Conservation (phyloP, 306 rosid genomes). For the Bauhinia variegata region DNA sequence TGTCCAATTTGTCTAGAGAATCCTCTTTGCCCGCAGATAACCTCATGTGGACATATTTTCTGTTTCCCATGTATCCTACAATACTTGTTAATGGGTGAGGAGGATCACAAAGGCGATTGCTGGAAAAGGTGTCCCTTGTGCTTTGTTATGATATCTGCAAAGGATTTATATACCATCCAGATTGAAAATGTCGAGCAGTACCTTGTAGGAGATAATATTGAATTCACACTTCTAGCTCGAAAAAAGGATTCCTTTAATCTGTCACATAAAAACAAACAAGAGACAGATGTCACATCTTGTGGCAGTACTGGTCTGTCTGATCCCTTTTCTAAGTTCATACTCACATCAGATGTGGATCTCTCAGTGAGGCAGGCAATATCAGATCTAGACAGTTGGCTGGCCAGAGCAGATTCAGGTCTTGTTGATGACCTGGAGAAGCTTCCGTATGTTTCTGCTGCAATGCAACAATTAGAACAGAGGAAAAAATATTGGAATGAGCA, state of each 20-base stretch:
- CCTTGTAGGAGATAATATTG: conserved; percentile 69
- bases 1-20: conserved; percentile 96
- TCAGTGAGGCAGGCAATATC: conserved; percentile 79
- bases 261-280: conserved; percentile 53
- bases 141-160: conserved; percentile 80
- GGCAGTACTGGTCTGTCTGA: conserved; percentile 47
- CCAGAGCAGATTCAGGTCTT: conserved; percentile 81
- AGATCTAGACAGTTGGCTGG: conserved; percentile 92
- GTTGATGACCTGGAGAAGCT: conserved; percentile 94
- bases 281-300: conserved; percentile 39
- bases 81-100: conserved; percentile 82
- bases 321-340: conserved; percentile 82
- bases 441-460: conserved; percentile 93
- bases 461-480: conserved; percentile 85
- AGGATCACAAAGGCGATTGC: conserved; percentile 86
- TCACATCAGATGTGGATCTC: conserved; percentile 88
- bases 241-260: conserved; percentile 65
- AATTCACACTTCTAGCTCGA: conserved; percentile 67
- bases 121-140: conserved; percentile 97
- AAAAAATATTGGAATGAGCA: conserved; percentile 84
- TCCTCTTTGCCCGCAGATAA: conserved; percentile 92
- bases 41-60: conserved; percentile 94
- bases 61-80: conserved; percentile 93
- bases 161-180: conserved; percentile 80
- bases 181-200: conserved; percentile 72